Evolutionary conservation across 2,329 filamentous ascomycete species (phyloP), one percentile per base, ranked within the genome.

Genomic region (Colletotrichum abscissum): DNA sequence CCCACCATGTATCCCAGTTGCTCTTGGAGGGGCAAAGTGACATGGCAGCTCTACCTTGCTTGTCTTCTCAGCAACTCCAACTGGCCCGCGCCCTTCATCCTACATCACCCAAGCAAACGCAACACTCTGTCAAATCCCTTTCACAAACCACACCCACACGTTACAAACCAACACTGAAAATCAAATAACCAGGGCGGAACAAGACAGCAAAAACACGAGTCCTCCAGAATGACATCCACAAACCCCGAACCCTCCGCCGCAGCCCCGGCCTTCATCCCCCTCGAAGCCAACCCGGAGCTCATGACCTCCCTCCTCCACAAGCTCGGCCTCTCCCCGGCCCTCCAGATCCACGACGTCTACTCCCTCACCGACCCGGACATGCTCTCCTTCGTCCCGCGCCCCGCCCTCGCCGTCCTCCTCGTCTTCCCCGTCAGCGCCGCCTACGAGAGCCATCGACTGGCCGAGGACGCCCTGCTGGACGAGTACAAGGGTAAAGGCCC

Each of bases 311-410:
- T 98, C 46, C 90, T 97, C 62, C 94, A 93, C 85, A 91, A 91
- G 77, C 93, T 98, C 30, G 96, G 96, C 75, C 91, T 98, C 69
- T 93, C 93, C n/a, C 80, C 85, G n/a, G 87, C 89, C 30, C 89
- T 98, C 58, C 88, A 90, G 78, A 92, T 98, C 84, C 92, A 97
- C 87, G 96, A 98, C 84, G 94, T 98, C 82, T 98, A 92, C 89
- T 95, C 93, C 77, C 92, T 98, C 79, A 92, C 93, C 76, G 95
- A 98, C 65, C 92, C 94, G 0, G 92, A 95, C 65, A 89, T 98
- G 52, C 91, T 98, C 64, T 90, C 91, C 74, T 95, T 98, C 83
- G 91, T 98, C 52, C 95, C 97, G 0, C 94, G 95, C 1, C 97
- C 97, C 2, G 94, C 94, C 2, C 89, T 95, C 76, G 96, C 96